These are phyloP conservation scores for Penicillium nucicola DNA, from an alignment of 495 filamentous ascomycete genomes.

Conservation along the genomic window DNA sequence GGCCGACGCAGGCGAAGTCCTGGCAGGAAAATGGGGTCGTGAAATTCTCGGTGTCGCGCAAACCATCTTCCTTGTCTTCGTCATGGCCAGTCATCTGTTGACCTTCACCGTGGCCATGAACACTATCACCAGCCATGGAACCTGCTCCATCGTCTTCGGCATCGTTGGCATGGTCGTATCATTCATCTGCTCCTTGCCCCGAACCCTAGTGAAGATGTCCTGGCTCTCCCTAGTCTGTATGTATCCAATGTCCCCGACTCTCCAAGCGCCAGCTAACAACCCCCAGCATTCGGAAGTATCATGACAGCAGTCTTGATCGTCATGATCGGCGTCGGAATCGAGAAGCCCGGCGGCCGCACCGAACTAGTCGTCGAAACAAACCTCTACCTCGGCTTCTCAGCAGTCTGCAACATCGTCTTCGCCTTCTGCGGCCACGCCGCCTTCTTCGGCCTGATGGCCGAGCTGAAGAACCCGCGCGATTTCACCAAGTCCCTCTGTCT, in stretches of 20 bases:
- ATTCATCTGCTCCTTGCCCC: conserved; percentile 62
- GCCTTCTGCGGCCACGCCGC: conserved; percentile 60
- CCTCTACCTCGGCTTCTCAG: conserved; percentile 37
- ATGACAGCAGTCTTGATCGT: conserved; percentile 65
- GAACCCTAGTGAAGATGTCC: conserved; percentile 60
- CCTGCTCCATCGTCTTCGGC: conserved; percentile 69
- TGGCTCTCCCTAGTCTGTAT: conserved; percentile 64
- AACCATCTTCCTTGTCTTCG: conserved; percentile 68
- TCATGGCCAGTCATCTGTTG: conserved; percentile 74
- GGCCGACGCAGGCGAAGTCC: conserved; percentile 66
- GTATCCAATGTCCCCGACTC: neutral
- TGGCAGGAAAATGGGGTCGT: conserved; percentile 60
- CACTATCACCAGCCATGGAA: conserved; percentile 59
- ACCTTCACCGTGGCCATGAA: conserved; percentile 76
- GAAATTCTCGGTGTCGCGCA: conserved; percentile 63
- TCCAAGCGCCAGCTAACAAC: conserved; percentile 22
- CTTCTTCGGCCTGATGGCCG: conserved; percentile 73
- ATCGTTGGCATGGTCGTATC: conserved; percentile 64
- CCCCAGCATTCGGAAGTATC: conserved; percentile 62
- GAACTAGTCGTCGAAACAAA: conserved; percentile 29
- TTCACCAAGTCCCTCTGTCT: conserved; percentile 64
- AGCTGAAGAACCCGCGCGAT: conserved; percentile 66
- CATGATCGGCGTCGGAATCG: conserved; percentile 63
- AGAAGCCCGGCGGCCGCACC: conserved; percentile 24
- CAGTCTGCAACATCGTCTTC: conserved; percentile 48